A percentile compares a stretch with the other conserved stretches of the same genome.
These are phyloP conservation scores for Ganoderma boninense DNA, from an alignment of 1,284 basidiomycete genomes.

Conservation along the genomic window DNA sequence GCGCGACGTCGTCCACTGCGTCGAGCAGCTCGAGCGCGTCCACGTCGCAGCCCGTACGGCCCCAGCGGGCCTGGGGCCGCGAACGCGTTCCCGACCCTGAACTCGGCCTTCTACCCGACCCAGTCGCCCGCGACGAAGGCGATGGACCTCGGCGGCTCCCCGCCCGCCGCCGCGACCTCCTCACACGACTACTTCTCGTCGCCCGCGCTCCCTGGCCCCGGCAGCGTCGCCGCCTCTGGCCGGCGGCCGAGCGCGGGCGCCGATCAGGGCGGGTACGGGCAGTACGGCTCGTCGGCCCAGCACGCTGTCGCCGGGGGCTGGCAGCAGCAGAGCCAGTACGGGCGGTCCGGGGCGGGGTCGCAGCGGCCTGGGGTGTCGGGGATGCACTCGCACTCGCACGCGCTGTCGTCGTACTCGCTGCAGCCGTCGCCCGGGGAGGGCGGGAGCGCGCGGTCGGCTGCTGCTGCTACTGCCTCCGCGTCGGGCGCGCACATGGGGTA, in stretches of 20 bases:
- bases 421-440: constrained; percentile 23
- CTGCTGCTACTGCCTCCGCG: constrained; percentile 16
- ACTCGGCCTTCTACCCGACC: constrained; percentile 54
- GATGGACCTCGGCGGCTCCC: constrained; percentile 29
- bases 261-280: constrained; percentile 17
- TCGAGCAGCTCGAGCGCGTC: constrained; percentile 40
- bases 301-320: neutral
- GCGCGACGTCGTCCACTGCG: constrained; percentile 31
- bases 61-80: constrained; percentile 4
- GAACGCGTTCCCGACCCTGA: constrained; percentile 44
- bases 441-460: constrained; percentile 19
- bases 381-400: constrained; percentile 9
- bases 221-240: neutral
- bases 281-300: constrained; percentile 18
- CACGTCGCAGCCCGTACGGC: constrained; percentile 30
- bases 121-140: constrained; percentile 37
- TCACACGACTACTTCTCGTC: constrained; percentile 35
- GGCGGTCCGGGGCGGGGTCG: constrained; percentile 3
- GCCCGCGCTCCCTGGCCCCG: constrained; percentile 10
- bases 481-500: constrained; percentile 24
- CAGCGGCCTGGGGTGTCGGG: constrained; percentile 9
- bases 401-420: constrained; percentile 25
- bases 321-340: constrained; percentile 20
- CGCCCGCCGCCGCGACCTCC: constrained; percentile 37
- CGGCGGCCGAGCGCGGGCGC: constrained; percentile 11